phyloP scores from a whole-genome alignment of 2,329 filamentous ascomycete species.

The Aspergillus viridinutans region DNA sequence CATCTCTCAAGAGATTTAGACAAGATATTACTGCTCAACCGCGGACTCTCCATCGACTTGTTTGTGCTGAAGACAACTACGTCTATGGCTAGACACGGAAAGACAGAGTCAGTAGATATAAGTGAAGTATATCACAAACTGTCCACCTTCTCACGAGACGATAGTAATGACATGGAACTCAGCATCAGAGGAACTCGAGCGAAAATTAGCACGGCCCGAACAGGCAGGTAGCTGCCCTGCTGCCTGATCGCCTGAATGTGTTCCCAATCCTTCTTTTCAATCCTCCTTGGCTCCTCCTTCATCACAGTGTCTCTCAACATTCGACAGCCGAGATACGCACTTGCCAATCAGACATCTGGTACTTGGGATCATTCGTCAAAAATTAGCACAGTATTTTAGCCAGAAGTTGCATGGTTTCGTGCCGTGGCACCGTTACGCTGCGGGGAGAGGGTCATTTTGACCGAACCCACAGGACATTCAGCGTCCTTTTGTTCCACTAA shows the following conservation, averaged over 20 bases:
- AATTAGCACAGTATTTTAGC: background rate
- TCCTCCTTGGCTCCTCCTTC: too few species aligned
- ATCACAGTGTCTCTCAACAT: too few species aligned
- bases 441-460: background rate
- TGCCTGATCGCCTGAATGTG: too few species aligned
- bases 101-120: too few species aligned
- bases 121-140: background rate
- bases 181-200: too few species aligned
- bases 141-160: background rate
- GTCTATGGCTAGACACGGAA: background rate
- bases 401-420: background rate
- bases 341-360: background rate
- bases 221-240: too few species aligned
- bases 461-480: background rate
- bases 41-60: too few species aligned
- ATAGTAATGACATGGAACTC: background rate
- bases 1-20: background rate
- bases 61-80: background rate
- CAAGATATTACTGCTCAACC: background rate
- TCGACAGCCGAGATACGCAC: background rate
- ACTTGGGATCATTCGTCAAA: background rate
- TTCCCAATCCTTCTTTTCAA: too few species aligned
- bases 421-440: background rate
- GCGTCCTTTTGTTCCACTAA: background rate
- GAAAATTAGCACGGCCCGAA: too few species aligned